Conservation (phyloP, 306 rosid species). For the Gastrolobium bilobum region DNA sequence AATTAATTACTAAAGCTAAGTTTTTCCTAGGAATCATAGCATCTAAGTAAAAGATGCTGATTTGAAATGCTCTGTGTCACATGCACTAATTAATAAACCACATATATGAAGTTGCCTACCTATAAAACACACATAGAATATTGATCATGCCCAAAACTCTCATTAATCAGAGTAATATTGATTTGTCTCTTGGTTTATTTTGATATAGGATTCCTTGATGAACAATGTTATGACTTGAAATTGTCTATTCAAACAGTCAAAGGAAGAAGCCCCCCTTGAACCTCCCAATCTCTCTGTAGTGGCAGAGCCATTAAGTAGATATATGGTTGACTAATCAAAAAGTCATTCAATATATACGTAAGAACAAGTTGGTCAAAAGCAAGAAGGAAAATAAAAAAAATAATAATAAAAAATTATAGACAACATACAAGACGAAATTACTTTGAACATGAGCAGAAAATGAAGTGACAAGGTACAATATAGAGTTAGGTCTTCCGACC, state of each 20-base stretch:
- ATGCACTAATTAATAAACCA: neutral
- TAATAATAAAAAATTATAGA: neutral
- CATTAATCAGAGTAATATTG: conserved; percentile 33
- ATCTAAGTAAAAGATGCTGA: conserved; percentile 40
- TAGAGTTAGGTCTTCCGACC: conserved; percentile 22
- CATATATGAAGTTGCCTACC: conserved; percentile 19
- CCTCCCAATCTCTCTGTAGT: neutral
- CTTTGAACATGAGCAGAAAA: conserved; percentile 48
- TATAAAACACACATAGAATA: neutral
- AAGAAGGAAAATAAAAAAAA: neutral
- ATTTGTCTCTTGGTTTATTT: neutral
- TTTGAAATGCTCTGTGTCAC: neutral
- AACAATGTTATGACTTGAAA: conserved; percentile 44
- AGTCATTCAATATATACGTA: neutral
- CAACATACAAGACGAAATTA: conserved; percentile 49
- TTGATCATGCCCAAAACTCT: neutral
- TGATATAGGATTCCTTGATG: conserved; percentile 24
- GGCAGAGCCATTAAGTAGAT: neutral
- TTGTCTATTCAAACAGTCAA: conserved; percentile 62
- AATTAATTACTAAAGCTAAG: neutral
- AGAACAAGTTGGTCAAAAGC: conserved; percentile 19
- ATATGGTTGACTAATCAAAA: conserved; percentile 44
- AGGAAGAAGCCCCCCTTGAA: conserved; percentile 40
- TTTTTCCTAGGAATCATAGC: conserved; percentile 30
- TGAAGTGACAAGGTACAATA: conserved; percentile 9